A percentile compares a stretch with the other conserved stretches of the same genome.
Evolutionary conservation across 805 yeast genomes (phyloP).

Genomic region (Candida yuanshanica): DNA sequence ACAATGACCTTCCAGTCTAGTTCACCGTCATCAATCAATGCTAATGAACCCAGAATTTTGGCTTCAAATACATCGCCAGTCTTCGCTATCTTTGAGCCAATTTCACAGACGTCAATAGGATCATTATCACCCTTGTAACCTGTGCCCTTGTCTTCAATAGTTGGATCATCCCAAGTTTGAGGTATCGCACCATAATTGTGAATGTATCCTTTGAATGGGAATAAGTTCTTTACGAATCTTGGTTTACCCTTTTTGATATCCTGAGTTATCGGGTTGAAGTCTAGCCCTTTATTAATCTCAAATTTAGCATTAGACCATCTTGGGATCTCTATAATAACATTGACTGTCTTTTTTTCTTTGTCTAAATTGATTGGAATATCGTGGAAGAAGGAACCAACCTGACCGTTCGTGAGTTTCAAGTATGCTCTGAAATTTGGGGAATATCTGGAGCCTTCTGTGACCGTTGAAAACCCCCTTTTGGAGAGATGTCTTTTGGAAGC

Average conservation of each 20-base stretch:
- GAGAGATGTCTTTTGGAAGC: no score
- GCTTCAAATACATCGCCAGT: constrained; percentile 64
- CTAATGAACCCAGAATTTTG: constrained; percentile 71
- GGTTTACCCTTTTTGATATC: constrained; percentile 72
- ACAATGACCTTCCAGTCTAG: constrained; percentile 90
- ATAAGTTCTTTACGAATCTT: constrained; percentile 71
- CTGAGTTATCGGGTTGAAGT: constrained; percentile 74
- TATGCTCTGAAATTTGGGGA: constrained; percentile 38
- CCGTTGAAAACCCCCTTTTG: constrained; percentile 1
- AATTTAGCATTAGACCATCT: constrained; percentile 82
- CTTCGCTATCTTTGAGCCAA: constrained; percentile 41
- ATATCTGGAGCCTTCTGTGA: constrained; percentile 31
- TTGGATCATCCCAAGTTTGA: constrained; percentile 98
- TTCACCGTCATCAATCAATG: constrained; percentile 88
- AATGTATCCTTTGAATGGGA: constrained; percentile 80
- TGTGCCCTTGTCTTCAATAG: constrained; percentile 37
- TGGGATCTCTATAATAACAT: constrained; percentile 73
- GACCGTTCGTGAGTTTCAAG: constrained; percentile 41
- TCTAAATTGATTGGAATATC: constrained; percentile 59
- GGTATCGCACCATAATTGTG: constrained; percentile 88
- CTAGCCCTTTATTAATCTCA: constrained; percentile 55
- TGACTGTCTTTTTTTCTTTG: constrained; percentile 36
- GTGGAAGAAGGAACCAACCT: constrained; percentile 40
- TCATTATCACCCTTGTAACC: constrained; percentile 79
- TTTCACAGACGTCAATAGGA: constrained; percentile 92